Percentiles rank a stretch among this genome's conserved stretches.
These are phyloP conservation scores for Lippia alba DNA, from an alignment of 305 asterid species.

Conservation along the genomic window DNA sequence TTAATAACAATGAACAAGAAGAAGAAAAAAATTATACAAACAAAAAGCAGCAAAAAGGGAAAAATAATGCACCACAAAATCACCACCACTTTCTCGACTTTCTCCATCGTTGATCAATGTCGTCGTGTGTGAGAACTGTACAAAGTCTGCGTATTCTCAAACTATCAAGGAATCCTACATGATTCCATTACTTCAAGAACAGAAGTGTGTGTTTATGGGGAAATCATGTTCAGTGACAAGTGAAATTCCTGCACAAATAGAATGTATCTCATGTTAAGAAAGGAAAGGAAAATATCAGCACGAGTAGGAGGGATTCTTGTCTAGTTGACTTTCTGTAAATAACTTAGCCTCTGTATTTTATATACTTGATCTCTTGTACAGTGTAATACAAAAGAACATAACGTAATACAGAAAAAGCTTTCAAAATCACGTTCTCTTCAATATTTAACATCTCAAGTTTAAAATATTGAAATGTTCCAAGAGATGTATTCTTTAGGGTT, in stretches of 20 bases:
- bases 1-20: not conserved
- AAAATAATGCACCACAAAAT: conserved; percentile 22
- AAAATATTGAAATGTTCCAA: not conserved
- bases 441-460: too few relatives aligned
- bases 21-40: conserved; percentile 16
- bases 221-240: conserved; percentile 70
- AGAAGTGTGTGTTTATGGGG: conserved; percentile 68
- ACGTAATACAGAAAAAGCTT: too few relatives aligned
- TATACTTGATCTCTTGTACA: too few relatives aligned
- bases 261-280: not conserved
- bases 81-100: conserved; percentile 5
- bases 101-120: conserved; percentile 14
- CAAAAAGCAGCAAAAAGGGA: not conserved
- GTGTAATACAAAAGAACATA: too few relatives aligned
- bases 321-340: too few relatives aligned
- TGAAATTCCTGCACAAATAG: conserved; percentile 69
- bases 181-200: conserved; percentile 91
- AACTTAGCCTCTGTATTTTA: too few relatives aligned
- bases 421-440: too few relatives aligned
- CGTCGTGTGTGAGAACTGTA: conserved; percentile 15
- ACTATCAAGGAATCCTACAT: conserved; percentile 62
- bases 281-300: too few relatives aligned
- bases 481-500: too few relatives aligned
- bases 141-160: conserved; percentile 10
- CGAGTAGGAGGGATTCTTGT: too few relatives aligned